Base-by-base conservation (phyloP, 352 stramenopile species). In the Elongisporangium anandrum region DNA sequence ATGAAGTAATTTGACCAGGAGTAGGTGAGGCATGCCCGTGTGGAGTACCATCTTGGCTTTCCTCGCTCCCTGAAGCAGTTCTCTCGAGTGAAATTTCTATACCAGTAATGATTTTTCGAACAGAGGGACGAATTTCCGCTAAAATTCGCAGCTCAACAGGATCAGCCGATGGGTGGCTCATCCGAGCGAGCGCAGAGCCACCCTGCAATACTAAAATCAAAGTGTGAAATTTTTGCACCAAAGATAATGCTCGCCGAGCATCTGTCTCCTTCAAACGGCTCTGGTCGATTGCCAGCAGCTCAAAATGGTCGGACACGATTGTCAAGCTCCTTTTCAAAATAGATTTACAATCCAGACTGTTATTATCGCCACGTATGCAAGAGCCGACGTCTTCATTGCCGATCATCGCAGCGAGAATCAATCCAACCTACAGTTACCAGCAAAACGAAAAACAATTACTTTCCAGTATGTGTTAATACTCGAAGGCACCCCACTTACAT, bases 171-270 rank as follows among this genome's bases (percentile, higher is more conserved):
- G 84, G 74, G 51, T 93, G 84, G 39, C 54, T 66, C 45, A 81
- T 76, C 7, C 47, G 56, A 17, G 52, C 20, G 2, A 94, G 39
- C 17, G 63, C 62, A 8, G 66, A 17, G 9, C 57, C 62, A 4
- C 75, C 81, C 79, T 94, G 81, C 4, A 87, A 63, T n/a, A 90
- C 50, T 17, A 94, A 39, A 52, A 92, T 85, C n/a, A 92, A 66
- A 12, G 70, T 67, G 49, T 92, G 68, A 22, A 92, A 70, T 15
- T 65, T 62, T 29, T 69, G 64, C 15, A 82, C 29, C 26, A 45
- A 15, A 1, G 34, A 17, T 45, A 45, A 45, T 45, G 34, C 34
- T 45, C 13, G 34, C 34, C 34, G 34, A 45, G 34, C 34, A 16
- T 45, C 34, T 45, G 34, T 4, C 21, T 68, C 60, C n/a, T 60